These are phyloP conservation scores for Toxicodendron radicans DNA, from an alignment of 345 rosid genomes.

Conservation along the genomic window DNA sequence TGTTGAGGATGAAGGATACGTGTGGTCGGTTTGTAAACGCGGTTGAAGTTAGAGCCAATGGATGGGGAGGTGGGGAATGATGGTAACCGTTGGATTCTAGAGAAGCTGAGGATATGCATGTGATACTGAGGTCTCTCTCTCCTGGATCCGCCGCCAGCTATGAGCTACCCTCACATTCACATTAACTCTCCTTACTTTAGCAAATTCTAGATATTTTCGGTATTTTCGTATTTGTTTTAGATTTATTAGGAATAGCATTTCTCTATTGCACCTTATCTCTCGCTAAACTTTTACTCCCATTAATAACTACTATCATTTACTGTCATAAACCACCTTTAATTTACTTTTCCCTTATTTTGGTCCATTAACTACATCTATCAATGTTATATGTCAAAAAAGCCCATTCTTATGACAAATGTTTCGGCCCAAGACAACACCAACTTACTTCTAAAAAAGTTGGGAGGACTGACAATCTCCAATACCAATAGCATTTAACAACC, in stretches of 20 bases:
- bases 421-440: too few species aligned
- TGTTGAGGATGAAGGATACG: slow-evolving; percentile 15
- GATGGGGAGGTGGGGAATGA: slow-evolving; percentile 20
- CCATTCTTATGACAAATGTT: too few species aligned
- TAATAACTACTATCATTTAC: too few species aligned
- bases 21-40: slow-evolving; percentile 31
- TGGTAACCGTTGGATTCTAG: slow-evolving; percentile 29
- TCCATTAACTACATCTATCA: too few species aligned
- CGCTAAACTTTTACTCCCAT: not conserved
- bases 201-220: not conserved
- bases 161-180: not conserved
- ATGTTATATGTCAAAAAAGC: too few species aligned
- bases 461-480: too few species aligned
- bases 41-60: slow-evolving; percentile 31
- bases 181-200: not conserved
- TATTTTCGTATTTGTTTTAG: not conserved
- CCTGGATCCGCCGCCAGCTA: slow-evolving; percentile 38
- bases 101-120: slow-evolving; percentile 11
- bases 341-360: too few species aligned
- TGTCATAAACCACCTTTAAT: too few species aligned
- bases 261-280: not conserved
- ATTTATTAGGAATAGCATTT: not conserved
- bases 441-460: too few species aligned
- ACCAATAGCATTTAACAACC: too few species aligned
- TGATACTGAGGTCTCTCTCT: slow-evolving; percentile 14